A percentile compares a stretch with the other conserved stretches of the same genome.
phyloP scores from a whole-genome alignment of 169 alveolate genomes.

The Plasmodium coatneyi region DNA sequence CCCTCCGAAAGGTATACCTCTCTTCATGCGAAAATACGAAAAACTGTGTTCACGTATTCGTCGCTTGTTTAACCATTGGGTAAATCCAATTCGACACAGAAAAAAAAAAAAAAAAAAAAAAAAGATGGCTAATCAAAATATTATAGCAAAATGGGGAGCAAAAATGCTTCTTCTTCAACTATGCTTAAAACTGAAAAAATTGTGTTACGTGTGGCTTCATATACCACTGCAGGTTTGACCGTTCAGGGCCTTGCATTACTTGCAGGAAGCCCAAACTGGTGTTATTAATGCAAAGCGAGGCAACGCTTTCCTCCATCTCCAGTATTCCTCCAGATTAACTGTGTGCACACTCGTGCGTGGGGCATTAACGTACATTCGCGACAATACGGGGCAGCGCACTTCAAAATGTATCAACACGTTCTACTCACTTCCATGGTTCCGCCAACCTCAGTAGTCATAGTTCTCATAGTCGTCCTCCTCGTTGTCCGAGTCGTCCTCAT shows the following conservation, averaged over 20 bases:
- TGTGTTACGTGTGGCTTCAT: not conserved
- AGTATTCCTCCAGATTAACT: not conserved
- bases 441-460: conserved; percentile 13
- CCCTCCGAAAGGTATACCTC: not conserved
- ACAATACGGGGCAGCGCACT: not conserved
- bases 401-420: not conserved
- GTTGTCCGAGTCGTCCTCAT: conserved; percentile 45
- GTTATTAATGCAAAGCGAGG: not conserved
- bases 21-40: not conserved
- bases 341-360: not conserved
- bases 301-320: not conserved
- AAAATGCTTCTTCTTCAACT: not conserved
- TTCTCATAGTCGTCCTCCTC: conserved; percentile 44
- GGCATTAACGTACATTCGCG: not conserved
- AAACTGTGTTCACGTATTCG: not conserved
- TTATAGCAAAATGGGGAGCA: not conserved
- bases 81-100: not conserved
- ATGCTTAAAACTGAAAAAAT: not conserved
- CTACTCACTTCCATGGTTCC: not conserved
- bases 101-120: no score
- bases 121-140: not conserved
- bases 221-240: not conserved
- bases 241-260: not conserved
- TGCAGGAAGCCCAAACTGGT: not conserved
- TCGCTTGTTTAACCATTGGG: not conserved